Conservation (phyloP, 177 flowering plant species). For the Vitis hybrid region DNA sequence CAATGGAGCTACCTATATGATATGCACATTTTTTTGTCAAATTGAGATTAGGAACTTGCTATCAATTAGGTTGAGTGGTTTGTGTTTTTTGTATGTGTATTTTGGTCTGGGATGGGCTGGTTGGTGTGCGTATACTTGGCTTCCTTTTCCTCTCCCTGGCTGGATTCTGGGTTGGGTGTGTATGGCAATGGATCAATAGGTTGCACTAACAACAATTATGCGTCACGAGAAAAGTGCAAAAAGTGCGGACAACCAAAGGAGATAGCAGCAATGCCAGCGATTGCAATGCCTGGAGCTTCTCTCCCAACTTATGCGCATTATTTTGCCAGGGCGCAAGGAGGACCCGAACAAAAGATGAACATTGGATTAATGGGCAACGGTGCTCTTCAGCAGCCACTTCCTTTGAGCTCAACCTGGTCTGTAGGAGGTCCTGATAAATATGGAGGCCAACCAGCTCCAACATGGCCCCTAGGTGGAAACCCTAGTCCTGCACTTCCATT, state of each 20-base stretch:
- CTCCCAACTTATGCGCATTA: slow-evolving; percentile 77
- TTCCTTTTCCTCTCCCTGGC: slow-evolving; percentile 61
- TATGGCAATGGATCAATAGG: slow-evolving; percentile 83
- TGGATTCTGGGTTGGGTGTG: slow-evolving; percentile 72
- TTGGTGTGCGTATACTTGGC: slow-evolving; percentile 90
- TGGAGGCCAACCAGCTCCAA: slow-evolving; percentile 46
- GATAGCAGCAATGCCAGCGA: slow-evolving; percentile 93
- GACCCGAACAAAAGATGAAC: slow-evolving; percentile 54
- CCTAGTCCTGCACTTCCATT: slow-evolving; percentile 40
- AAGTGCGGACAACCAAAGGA: slow-evolving; percentile 97
- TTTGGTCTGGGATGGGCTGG: slow-evolving; percentile 63
- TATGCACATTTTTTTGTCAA: not conserved
- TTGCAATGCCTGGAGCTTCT: slow-evolving; percentile 87
- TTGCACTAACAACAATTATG: slow-evolving; percentile 99
- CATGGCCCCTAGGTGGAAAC: slow-evolving; percentile 51
- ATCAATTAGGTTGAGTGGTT: slow-evolving; percentile 73
- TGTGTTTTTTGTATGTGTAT: slow-evolving; percentile 65
- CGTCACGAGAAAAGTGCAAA: slow-evolving; percentile 96
- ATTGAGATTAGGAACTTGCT: slow-evolving; percentile 30
- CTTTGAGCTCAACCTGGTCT: slow-evolving; percentile 51
- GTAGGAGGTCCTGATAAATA: slow-evolving; percentile 47
- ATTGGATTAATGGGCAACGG: slow-evolving; percentile 44
- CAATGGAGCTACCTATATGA: not conserved
- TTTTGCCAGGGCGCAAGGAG: slow-evolving; percentile 76
- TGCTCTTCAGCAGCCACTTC: slow-evolving; percentile 48